A percentile compares a stretch with the other conserved stretches of the same genome.
phyloP scores from a whole-genome alignment of 352 stramenopile genomes.

The Hyaloperonospora arabidopsidis region DNA sequence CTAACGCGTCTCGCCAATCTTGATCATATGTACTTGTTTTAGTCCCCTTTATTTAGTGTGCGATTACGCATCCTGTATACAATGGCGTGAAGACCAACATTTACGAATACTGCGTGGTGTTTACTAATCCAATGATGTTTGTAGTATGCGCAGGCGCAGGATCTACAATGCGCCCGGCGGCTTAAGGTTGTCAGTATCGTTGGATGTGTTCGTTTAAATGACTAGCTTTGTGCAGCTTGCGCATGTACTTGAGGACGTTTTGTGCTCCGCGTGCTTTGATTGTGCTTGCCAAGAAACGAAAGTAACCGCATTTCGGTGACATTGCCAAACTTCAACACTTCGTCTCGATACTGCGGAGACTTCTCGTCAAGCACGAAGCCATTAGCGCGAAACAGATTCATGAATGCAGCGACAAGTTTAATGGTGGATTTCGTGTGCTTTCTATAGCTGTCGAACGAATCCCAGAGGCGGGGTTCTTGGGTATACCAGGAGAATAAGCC shows the following conservation, averaged over 20 bases:
- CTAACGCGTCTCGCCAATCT: no score
- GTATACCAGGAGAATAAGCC: conserved; percentile 11
- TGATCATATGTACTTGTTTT: no score
- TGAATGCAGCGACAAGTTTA: not conserved
- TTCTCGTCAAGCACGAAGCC: conserved; percentile 1
- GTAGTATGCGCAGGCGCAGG: no score
- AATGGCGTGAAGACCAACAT: no score
- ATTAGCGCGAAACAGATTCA: conserved; percentile 4
- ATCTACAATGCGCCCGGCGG: no score
- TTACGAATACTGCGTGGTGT: no score
- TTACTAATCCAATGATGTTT: no score
- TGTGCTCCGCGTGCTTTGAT: conserved; percentile 2
- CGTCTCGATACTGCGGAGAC: not conserved
- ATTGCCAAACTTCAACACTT: not conserved
- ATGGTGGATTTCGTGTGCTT: conserved; percentile 7
- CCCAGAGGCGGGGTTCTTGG: conserved; percentile 9
- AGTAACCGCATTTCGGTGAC: conserved; percentile 1
- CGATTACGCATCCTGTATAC: no score
- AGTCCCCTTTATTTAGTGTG: no score
- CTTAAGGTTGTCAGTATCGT: not conserved
- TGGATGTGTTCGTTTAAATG: not conserved
- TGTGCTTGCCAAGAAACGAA: not conserved
- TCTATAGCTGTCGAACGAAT: not conserved
- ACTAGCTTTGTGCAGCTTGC: conserved; percentile 3
- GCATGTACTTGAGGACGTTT: conserved; percentile 11